A percentile compares a stretch with the other conserved stretches of the same genome.
These are phyloP conservation scores for Spirogloea muscicola DNA, from an alignment of 139 green algal genomes.

Conservation along the genomic window DNA sequence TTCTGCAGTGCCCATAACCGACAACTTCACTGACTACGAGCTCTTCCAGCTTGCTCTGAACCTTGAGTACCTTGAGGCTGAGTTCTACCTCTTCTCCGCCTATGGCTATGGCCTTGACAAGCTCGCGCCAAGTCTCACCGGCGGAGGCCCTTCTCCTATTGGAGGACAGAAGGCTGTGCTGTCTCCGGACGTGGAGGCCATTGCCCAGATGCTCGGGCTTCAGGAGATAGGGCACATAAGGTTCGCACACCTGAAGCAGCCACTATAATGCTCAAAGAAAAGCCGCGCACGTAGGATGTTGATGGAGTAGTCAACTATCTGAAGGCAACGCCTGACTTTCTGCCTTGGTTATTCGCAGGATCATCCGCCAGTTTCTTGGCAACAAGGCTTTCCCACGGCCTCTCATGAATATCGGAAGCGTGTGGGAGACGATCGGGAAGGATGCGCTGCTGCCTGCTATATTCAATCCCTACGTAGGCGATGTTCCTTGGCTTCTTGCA, in stretches of 20 bases:
- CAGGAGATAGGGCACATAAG: constrained; percentile 12
- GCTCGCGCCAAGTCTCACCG: not conserved
- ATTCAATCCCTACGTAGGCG: constrained; percentile 3
- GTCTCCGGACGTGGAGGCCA: not conserved
- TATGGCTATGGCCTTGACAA: constrained; percentile 6
- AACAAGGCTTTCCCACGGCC: not conserved
- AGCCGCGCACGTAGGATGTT: too few relatives aligned
- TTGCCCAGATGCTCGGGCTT: not conserved
- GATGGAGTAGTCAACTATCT: too few relatives aligned
- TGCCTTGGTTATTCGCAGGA: not conserved
- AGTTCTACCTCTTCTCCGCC: constrained; percentile 16
- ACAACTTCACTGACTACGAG: too few relatives aligned
- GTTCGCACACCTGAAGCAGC: not conserved
- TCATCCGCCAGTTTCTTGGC: constrained; percentile 10
- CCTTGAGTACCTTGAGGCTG: constrained; percentile 8
- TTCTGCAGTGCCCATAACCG: too few relatives aligned
- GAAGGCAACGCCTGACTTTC: too few relatives aligned
- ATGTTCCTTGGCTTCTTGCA: not conserved
- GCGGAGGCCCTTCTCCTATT: constrained; percentile 10
- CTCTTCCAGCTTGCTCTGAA: constrained; percentile 14
- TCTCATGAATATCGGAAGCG: not conserved
- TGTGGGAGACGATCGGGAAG: not conserved
- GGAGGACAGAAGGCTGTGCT: constrained; percentile 3
- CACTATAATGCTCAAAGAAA: too few relatives aligned
- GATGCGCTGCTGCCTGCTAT: not conserved